A percentile compares a stretch with the other conserved stretches of the same genome.
Conservation (phyloP, 768 basidiomycete genomes). For the Tylopilus cervinicoccineus region DNA sequence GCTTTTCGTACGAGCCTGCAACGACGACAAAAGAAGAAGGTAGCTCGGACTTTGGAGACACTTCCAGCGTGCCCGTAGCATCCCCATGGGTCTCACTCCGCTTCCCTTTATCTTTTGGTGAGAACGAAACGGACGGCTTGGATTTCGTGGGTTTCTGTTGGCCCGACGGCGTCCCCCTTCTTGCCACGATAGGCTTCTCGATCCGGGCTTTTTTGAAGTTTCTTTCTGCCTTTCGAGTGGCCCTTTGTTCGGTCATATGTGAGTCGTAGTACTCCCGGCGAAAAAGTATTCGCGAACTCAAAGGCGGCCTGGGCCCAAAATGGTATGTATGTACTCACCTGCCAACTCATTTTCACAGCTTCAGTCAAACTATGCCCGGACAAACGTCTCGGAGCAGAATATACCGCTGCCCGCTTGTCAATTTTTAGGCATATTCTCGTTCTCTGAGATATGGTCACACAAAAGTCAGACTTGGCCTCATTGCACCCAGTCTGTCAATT, state of each 20-base stretch:
- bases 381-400: neutral
- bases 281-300: neutral
- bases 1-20: slow-evolving; percentile 93
- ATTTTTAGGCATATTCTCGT: neutral
- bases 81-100: slow-evolving; percentile 6
- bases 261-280: neutral
- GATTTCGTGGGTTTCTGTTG: neutral
- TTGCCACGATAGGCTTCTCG: slow-evolving; percentile 9
- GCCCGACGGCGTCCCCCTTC: neutral
- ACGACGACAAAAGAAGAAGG: slow-evolving; percentile 78
- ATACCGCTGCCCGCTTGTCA: neutral
- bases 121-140: slow-evolving; percentile 5
- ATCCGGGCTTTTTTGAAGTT: slow-evolving; percentile 24
- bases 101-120: slow-evolving; percentile 32
- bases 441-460: too few relatives aligned
- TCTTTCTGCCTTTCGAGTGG: slow-evolving; percentile 19
- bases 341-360: too few relatives aligned
- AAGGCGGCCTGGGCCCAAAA: neutral
- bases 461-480: neutral
- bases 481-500: neutral
- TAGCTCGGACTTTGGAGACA: slow-evolving; percentile 21
- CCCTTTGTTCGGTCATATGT: slow-evolving; percentile 16
- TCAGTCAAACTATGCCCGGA: too few relatives aligned
- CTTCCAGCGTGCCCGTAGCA: neutral
- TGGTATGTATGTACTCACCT: too few relatives aligned